These are phyloP conservation scores for Cardamine occulta DNA, from an alignment of 345 rosid species.

Conservation along the genomic window DNA sequence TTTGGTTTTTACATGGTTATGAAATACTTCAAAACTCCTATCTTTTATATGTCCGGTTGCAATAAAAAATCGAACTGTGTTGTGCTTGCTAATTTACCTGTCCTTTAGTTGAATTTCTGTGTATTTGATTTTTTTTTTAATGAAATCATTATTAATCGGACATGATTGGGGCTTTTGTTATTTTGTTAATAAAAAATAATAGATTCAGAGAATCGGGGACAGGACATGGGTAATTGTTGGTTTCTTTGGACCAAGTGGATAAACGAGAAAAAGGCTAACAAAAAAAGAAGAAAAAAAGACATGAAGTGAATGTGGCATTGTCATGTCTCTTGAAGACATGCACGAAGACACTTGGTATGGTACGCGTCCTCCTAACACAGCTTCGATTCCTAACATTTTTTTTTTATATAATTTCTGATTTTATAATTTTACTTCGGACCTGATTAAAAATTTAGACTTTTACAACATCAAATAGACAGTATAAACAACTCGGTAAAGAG, in stretches of 20 bases:
- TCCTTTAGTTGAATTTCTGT: background rate
- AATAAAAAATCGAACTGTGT: background rate
- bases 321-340: conserved; percentile 37
- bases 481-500: no score
- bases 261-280: no score
- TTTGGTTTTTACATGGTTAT: conserved; percentile 41
- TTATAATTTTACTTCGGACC: no score
- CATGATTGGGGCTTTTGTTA: conserved; percentile 27
- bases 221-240: conserved; percentile 26
- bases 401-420: background rate
- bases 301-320: conserved; percentile 44
- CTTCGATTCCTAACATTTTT: conserved; percentile 35
- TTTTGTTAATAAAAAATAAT: background rate
- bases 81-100: background rate
- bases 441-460: no score
- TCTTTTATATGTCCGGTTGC: background rate
- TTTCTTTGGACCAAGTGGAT: conserved; percentile 25
- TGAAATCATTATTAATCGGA: background rate
- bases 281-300: background rate
- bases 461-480: no score
- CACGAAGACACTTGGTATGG: conserved; percentile 43
- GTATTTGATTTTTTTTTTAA: background rate
- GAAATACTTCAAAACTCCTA: background rate
- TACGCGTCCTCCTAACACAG: conserved; percentile 41
- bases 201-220: conserved; percentile 13